These are phyloP conservation scores for Talaromyces sp. DNA, from an alignment of 2,329 filamentous ascomycete species.

Conservation along the genomic window DNA sequence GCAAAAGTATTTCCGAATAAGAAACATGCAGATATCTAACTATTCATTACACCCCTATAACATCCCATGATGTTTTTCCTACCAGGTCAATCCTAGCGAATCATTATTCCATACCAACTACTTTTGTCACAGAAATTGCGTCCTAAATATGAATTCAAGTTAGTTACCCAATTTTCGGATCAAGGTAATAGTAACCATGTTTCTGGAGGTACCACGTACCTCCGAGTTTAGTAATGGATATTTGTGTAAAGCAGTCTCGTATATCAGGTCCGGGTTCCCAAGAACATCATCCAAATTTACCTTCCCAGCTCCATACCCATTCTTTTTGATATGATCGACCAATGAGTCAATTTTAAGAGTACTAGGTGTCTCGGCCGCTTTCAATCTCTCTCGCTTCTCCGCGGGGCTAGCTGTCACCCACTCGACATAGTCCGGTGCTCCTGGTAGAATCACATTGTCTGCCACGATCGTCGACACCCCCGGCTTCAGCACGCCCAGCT, in stretches of 20 bases:
- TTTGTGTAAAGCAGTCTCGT: not conserved
- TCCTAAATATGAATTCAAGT: not conserved
- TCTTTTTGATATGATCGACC: not conserved
- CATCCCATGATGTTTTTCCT: not conserved
- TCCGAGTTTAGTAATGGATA: not conserved
- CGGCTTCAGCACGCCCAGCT: not conserved
- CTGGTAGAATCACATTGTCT: constrained; percentile 1
- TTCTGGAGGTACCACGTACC: not conserved
- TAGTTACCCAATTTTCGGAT: not conserved
- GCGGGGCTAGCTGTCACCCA: not conserved
- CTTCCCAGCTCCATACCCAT: not conserved
- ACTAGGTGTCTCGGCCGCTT: not conserved
- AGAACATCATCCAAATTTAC: not conserved
- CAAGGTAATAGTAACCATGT: not conserved
- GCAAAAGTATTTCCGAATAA: too few relatives aligned
- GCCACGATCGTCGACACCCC: not conserved
- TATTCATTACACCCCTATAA: too few relatives aligned
- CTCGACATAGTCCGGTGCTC: constrained; percentile 1
- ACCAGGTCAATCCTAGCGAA: too few relatives aligned
- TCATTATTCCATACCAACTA: not conserved
- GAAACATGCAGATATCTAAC: too few relatives aligned
- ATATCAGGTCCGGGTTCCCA: not conserved
- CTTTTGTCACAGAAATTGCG: not conserved
- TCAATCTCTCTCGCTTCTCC: not conserved
- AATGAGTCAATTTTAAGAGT: not conserved